Evolutionary conservation across 345 rosid species (phyloP).

Genomic region (Murraya koenigii): DNA sequence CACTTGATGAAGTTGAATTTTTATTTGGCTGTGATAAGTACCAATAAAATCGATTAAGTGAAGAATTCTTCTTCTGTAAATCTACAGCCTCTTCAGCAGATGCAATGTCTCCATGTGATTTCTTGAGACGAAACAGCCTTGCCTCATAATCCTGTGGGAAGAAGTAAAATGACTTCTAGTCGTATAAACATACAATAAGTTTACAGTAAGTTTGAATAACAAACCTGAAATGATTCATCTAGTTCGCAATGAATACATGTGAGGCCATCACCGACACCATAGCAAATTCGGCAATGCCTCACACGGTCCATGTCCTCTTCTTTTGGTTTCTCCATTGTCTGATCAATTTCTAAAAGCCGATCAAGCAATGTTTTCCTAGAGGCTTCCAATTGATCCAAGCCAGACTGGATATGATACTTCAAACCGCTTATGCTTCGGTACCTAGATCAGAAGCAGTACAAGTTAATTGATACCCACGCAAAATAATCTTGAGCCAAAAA

Average conservation of each 20-base stretch:
- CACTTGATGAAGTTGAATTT: conserved; percentile 34
- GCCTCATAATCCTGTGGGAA: conserved; percentile 75
- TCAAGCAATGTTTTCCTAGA: conserved; percentile 64
- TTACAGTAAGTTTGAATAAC: conserved; percentile 18
- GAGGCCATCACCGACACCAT: conserved; percentile 69
- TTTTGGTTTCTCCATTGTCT: conserved; percentile 76
- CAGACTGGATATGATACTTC: conserved; percentile 82
- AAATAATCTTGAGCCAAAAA: conserved; percentile 3
- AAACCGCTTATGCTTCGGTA: conserved; percentile 67
- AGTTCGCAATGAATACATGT: conserved; percentile 81
- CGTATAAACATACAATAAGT: conserved; percentile 13
- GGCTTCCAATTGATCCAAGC: conserved; percentile 66
- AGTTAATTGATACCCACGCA: conserved; percentile 18
- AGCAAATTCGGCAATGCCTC: conserved; percentile 68
- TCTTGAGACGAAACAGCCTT: conserved; percentile 76
- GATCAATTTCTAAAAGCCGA: conserved; percentile 67
- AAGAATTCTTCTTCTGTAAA: conserved; percentile 73
- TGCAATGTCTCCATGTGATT: conserved; percentile 63
- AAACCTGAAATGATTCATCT: conserved; percentile 79
- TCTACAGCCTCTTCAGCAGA: conserved; percentile 82
- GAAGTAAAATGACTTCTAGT: conserved; percentile 8
- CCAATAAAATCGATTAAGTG: conserved; percentile 75
- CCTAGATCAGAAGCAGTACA: conserved; percentile 40
- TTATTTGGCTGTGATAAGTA: conserved; percentile 54
- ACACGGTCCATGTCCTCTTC: conserved; percentile 73